Evolutionary conservation across 2,329 filamentous ascomycete species (phyloP).

Genomic region (Rhytidhysteron rufulum): DNA sequence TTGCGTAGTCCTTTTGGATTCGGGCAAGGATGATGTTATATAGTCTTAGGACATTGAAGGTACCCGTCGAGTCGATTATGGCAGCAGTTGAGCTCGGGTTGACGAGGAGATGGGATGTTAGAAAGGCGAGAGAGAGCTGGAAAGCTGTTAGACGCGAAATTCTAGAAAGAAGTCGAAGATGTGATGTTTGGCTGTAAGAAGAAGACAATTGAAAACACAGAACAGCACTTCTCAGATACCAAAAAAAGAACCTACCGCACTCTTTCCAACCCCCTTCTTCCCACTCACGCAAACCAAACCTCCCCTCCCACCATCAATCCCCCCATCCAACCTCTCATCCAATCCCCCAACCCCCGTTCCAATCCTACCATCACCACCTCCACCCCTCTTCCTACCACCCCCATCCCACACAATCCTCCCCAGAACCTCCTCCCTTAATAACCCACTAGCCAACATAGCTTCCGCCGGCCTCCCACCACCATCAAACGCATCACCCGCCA

Average conservation of each 20-base stretch:
- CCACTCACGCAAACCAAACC: constrained; percentile 34
- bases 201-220: too few relatives aligned
- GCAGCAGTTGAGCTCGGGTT: constrained; percentile 27
- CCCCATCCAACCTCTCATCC: constrained; percentile 36
- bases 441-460: too few relatives aligned
- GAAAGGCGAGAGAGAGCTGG: constrained; percentile 32
- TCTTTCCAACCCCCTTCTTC: constrained; percentile 20
- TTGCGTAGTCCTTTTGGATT: constrained; percentile 9
- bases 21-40: constrained; percentile 26
- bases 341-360: constrained; percentile 24
- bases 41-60: constrained; percentile 42
- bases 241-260: constrained; percentile 17
- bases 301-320: constrained; percentile 31
- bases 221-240: not conserved
- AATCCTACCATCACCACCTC: constrained; percentile 6
- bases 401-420: too few relatives aligned
- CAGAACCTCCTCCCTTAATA: too few relatives aligned
- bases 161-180: not conserved
- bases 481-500: too few relatives aligned
- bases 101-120: constrained; percentile 38
- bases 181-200: too few relatives aligned
- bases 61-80: constrained; percentile 45
- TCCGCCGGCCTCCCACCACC: too few relatives aligned
- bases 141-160: not conserved
- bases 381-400: not conserved